Evolutionary conservation across 2,329 filamentous ascomycete species (phyloP), one percentile per base, ranked within the genome.

Genomic region (Blastomyces emzantsi): DNA sequence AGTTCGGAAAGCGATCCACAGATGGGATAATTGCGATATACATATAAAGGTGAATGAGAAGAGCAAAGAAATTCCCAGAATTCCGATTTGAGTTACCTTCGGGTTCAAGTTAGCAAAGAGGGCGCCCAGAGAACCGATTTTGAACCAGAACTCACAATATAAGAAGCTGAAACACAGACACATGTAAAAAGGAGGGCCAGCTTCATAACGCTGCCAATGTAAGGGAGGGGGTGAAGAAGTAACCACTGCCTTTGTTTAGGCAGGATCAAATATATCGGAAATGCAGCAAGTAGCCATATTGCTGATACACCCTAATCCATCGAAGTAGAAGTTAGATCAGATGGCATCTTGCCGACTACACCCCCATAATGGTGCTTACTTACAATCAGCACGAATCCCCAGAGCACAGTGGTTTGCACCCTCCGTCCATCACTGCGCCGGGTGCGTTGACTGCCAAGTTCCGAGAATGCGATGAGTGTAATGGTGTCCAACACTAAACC

Each of bases 401-500:
- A 68, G 3, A 64, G 57, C 5, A 65, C 64, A 22, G 66, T 63
- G 6, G 60, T 54, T 55, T 64, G 59, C 61, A 61, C 63, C 13
- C 15, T 33, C 25, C 55, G 19, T n/a, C 62, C 61, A 52, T 63
- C 63, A 15, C 33, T 47, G 9, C 45, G 47, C 19, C 58, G 65
- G 47, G 59, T 55, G n/a, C 64, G 33, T 5, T 30, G 33, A 0
- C 59, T 60, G 5, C 57, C 45, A 8, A 75, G 63, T 25, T 67
- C 64, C 28, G 64, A 67, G 28, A 73, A 49, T 36, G 69, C 72
- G 43, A 78, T 71, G 19, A 79, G 64, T 56, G 82, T 73, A 45
- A 70, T 60, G 17, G 74, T 71, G 66, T 84, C 81, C 25, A 82
- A 64, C 8, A 76, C 39, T 1, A 75, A 66, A 30, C 73, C 75